Evolutionary conservation across 2,329 filamentous ascomycete species (phyloP), one percentile per base, ranked within the genome.

Genomic region (Colletotrichum incanum): DNA sequence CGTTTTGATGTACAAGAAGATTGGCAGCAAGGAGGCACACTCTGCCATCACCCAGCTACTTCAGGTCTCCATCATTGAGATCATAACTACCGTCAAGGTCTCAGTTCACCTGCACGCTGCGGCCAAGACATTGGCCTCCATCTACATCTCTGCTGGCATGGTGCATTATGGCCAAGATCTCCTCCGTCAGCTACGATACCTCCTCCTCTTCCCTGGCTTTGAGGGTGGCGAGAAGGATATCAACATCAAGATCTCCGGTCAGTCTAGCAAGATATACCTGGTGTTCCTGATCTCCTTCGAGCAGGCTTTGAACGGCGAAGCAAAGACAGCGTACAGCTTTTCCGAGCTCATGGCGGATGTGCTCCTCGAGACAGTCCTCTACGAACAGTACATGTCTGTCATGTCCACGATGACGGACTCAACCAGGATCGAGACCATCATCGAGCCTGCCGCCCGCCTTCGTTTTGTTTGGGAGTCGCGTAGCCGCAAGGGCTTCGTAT

Each of bases 31-130:
- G 47, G 81, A 84, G n/a, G 80, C 82, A 0, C 79, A 81, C 16
- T 62, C 75, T 6, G 79, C 81, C 62, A 83, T 85, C 18, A 76
- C 81, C 12, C 76, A 79, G 41, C 73, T 87, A 0, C 77, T 87
- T 0, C 82, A 83, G 61, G 74, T 79, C 1, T 81, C 83, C 5
- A 79, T 84, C 37, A 77, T 83, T 0, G 83, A 86, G 73, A 80
- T 86, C 26, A 78, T 86, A 43, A 78, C 77, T 0, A 79, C 78
- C 1, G 75, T 78, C 12, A 80, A 76, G 3, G 75, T 77, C 5
- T 85, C 86, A 0, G 82, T 85, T 62, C 82, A 82, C n/a, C 80
- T 89, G 20, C 86, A 87, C 73, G 81, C 86, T 63, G 84, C 86
- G 2, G 88, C 87, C 1, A 80, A 81, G 14, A 84, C 81, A 0